A percentile compares a stretch with the other conserved stretches of the same genome.
These are phyloP conservation scores for Dactylellina haptotyla DNA, from an alignment of 2,329 filamentous ascomycete species.

Conservation along the genomic window DNA sequence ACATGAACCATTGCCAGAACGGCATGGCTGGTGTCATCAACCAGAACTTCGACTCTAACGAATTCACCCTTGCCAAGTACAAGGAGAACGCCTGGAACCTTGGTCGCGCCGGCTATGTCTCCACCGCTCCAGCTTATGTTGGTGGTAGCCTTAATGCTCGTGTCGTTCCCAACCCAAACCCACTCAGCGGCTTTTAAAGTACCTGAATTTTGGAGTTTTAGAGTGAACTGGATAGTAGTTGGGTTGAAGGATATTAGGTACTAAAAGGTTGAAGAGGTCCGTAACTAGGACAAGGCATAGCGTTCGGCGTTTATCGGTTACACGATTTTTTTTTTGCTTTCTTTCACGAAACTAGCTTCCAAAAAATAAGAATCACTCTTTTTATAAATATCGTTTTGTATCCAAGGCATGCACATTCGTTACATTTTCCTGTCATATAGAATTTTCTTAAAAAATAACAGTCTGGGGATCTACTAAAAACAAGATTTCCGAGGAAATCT, in stretches of 20 bases:
- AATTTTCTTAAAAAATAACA: neutral
- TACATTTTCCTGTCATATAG: neutral
- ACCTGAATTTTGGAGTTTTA: neutral
- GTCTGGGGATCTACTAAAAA: no score
- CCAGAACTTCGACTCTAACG: conserved; percentile 57
- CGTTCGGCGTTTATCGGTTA: neutral
- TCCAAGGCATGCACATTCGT: neutral
- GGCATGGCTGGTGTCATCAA: conserved; percentile 68
- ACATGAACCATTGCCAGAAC: conserved; percentile 65
- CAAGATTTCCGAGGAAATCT: no score
- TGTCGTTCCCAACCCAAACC: conserved; percentile 43
- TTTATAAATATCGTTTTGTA: neutral
- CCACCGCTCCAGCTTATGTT: conserved; percentile 18
- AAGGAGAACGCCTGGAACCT: conserved; percentile 10
- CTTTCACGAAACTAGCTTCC: no score
- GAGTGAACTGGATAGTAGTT: neutral
- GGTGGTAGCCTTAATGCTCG: conserved; percentile 23
- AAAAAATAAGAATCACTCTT: neutral
- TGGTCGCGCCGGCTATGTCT: neutral
- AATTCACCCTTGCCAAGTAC: conserved; percentile 41
- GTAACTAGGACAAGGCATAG: neutral
- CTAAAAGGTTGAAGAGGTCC: no score
- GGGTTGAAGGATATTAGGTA: neutral
- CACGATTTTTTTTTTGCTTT: no score
- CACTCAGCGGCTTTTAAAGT: conserved; percentile 48